Evolutionary conservation across 805 yeast species (phyloP).

Genomic region (Barnettozyma populi): DNA sequence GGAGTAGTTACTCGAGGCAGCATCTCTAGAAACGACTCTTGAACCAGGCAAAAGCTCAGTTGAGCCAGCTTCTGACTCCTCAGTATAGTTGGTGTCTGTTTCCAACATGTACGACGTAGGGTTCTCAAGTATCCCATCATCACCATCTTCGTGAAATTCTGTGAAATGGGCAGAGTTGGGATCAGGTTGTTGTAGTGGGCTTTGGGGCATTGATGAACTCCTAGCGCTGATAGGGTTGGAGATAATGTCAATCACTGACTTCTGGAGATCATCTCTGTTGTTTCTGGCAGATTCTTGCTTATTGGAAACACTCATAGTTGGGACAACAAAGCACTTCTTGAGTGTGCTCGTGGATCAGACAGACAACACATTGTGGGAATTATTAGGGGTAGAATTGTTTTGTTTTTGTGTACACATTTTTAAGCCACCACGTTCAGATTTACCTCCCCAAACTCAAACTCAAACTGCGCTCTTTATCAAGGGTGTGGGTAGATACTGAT

Average conservation of each 20-base stretch:
- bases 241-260: neutral
- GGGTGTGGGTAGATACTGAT: too few relatives aligned
- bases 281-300: neutral
- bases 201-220: neutral
- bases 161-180: constrained; percentile 3
- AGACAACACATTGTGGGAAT: neutral
- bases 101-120: constrained; percentile 10
- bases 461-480: too few relatives aligned
- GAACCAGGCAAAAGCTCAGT: constrained; percentile 3
- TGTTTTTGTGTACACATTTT: neutral
- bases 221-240: neutral
- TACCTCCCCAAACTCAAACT: too few relatives aligned
- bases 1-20: constrained; percentile 4
- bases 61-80: neutral
- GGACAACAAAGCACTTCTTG: neutral
- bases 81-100: constrained; percentile 1
- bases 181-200: neutral
- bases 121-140: constrained; percentile 4
- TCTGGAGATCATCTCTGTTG: neutral
- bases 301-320: neutral
- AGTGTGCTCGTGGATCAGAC: neutral
- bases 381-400: neutral
- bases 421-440: too few relatives aligned
- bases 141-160: constrained; percentile 3
- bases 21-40: neutral